These are phyloP conservation scores for Fusarium cicatricum DNA, from an alignment of 2,329 filamentous ascomycete genomes.

Conservation along the genomic window DNA sequence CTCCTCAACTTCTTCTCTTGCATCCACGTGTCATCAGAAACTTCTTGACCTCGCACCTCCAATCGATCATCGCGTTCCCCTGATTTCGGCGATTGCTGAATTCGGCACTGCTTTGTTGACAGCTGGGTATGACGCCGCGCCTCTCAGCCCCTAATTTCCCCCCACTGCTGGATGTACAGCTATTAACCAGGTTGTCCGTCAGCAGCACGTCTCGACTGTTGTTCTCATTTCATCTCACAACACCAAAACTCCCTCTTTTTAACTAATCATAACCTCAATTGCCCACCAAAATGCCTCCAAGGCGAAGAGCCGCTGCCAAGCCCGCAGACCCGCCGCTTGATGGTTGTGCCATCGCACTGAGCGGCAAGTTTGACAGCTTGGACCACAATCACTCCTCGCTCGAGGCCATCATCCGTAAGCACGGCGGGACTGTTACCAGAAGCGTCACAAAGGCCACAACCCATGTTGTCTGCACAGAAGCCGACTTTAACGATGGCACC, in stretches of 20 bases:
- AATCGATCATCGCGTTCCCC: constrained; percentile 7
- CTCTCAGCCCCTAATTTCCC: constrained; percentile 30
- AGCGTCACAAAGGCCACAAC: constrained; percentile 61
- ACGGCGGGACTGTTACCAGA: constrained; percentile 59
- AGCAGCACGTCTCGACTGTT: background rate
- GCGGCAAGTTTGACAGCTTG: constrained; percentile 65
- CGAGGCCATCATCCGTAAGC: constrained; percentile 53
- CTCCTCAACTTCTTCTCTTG: background rate
- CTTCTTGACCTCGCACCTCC: background rate
- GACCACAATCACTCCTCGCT: constrained; percentile 61
- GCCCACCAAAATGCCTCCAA: constrained; percentile 32
- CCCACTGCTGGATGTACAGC: constrained; percentile 23
- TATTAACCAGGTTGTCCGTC: background rate
- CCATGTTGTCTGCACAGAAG: constrained; percentile 64
- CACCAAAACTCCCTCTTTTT: background rate
- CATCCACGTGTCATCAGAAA: background rate
- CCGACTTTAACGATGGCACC: constrained; percentile 59
- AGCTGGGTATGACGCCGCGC: constrained; percentile 29
- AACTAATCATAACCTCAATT: background rate
- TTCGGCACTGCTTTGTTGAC: constrained; percentile 33
- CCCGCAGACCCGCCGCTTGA: constrained; percentile 50
- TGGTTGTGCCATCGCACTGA: constrained; percentile 62
- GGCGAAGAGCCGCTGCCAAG: constrained; percentile 33
- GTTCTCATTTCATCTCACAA: background rate
- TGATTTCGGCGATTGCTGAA: constrained; percentile 39